Percentiles rank a stretch among this genome's conserved stretches.
phyloP scores from a whole-genome alignment of 2,329 filamentous ascomycete species.

The Leptoxyphium fumago region DNA sequence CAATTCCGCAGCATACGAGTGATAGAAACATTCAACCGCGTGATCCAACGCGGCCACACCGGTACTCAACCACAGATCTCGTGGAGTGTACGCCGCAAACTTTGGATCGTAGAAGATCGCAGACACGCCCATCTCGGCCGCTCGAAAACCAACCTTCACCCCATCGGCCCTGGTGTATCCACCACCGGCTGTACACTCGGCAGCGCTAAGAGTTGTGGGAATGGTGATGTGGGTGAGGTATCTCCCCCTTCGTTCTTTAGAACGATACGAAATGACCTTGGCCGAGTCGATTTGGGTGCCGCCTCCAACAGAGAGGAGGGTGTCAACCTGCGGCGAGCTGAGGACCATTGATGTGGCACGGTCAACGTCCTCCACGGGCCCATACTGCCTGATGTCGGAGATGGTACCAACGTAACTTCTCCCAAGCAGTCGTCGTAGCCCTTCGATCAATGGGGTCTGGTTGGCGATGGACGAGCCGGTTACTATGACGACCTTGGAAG shows the following conservation, averaged over 20 bases:
- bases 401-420: not conserved
- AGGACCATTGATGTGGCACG: slow-evolving; percentile 28
- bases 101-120: slow-evolving; percentile 33
- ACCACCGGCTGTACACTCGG: slow-evolving; percentile 33
- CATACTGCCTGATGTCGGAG: slow-evolving; percentile 23
- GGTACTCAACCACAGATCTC: slow-evolving; percentile 30
- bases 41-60: slow-evolving; percentile 36
- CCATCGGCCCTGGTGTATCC: slow-evolving; percentile 32
- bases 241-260: slow-evolving; percentile 17
- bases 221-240: slow-evolving; percentile 25
- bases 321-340: slow-evolving; percentile 28
- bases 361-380: slow-evolving; percentile 32
- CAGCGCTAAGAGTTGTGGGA: slow-evolving; percentile 29
- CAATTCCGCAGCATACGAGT: slow-evolving; percentile 31
- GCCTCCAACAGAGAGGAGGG: slow-evolving; percentile 34
- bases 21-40: slow-evolving; percentile 34
- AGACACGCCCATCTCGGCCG: slow-evolving; percentile 23
- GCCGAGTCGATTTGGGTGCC: slow-evolving; percentile 35
- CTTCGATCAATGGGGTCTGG: not conserved
- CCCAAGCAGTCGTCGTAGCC: not conserved
- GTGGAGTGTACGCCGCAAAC: slow-evolving; percentile 32
- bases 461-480: not conserved
- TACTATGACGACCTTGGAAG: not conserved
- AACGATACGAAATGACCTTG: slow-evolving; percentile 23
- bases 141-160: slow-evolving; percentile 28